Base-by-base conservation (phyloP, 1,284 basidiomycete species). In the Ganoderma multipileum region DNA sequence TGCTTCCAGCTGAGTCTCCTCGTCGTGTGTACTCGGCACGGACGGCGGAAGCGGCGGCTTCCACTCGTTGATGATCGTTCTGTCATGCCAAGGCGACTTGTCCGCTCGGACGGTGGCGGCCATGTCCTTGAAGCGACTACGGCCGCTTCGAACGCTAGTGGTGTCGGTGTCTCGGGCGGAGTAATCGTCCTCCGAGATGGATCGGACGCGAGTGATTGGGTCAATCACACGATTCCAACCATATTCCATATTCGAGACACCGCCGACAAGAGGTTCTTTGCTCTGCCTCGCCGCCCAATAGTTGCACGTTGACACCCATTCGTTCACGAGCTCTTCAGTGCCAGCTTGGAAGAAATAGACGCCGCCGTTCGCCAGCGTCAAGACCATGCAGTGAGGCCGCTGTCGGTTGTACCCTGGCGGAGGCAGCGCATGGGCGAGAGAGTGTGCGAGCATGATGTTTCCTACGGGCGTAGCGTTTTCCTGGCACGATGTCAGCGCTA, bases 211-310 rank as follows among this genome's bases (percentile, higher is more conserved):
- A 50, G 81, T 78, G 41, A 84, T 75, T 20, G 84, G 79, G 65
- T 93, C 91, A 18, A 83, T 75, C 14, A 93, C 86, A 47, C 94
- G 89, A 77, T 92, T 97, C 97, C 97, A 99, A 12, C 97, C 97
- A 77, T 99, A 99, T 79, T 99, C 98, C 93, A 99, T 97, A 81
- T 99, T 99, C 60, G 95, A 96, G 2, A 99, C 96, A 38, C 97
- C 97, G 3, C 97, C 97, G 2, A 93, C 87, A 2, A 99, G 86
- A 0, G 97, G 97, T 76, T 98, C 96, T 75, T 97, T 96, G 79
- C 94, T 96, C 72, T 90, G 91, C 41, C 97, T 86, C 0, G 97
- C 97, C 0, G 97, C 95, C 96, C 97, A 99, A 79, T 99, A 99
- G 82, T 99, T 99, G 87, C 97, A 99, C 0, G 97, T 98, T 41